Evolutionary conservation across 2,329 filamentous ascomycete species (phyloP), one percentile per base, ranked within the genome.

Genomic region (Fusarium aywerte): DNA sequence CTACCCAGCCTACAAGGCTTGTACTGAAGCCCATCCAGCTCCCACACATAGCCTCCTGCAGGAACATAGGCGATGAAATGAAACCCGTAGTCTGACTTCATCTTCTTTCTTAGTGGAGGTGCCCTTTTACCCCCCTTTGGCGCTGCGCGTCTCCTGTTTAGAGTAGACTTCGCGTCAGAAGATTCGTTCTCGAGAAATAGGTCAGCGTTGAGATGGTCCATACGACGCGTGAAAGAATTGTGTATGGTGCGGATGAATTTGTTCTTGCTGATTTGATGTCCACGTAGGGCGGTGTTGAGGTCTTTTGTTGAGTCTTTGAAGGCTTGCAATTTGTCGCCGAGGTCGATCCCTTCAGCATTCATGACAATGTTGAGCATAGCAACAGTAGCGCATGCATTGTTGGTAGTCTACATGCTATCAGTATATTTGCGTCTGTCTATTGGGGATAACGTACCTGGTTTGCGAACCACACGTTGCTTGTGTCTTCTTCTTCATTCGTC

Each of bases 1-100:
- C 55, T 68, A 78, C 79, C 78, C 27, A 80, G 62, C 32, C 72
- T 75, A 33, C 65, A 84, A 4, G 93, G 95, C 66, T 89, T 87
- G 39, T 82, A 82, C 75, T 94, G 89, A 21, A 97, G 81, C 6
- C 95, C 95, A 77, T 98, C 95, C 7, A 98, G 87, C 76, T 94
- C 92, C 93, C 93, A 97, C 15, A 97, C 86, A 56, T 87, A 82
- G 4, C 87, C 89, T n/a, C 85, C 83, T 15, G 89, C 85, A 3
- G 92, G 92, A 29, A 97, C 89, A 74, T 95, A 97, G 8, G 93
- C 94, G 66, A 97, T 90, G 77, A 96, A 98, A 75, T 98, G 95
- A 74, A 90, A 96, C 0, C 87, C 89, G 13, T 86, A 84, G n/a
- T 92, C 86, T 1, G 83, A 79, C 8, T 85, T 80, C 6, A 78